phyloP scores from a whole-genome alignment of 345 rosid species.

The Mercurialis annua region DNA sequence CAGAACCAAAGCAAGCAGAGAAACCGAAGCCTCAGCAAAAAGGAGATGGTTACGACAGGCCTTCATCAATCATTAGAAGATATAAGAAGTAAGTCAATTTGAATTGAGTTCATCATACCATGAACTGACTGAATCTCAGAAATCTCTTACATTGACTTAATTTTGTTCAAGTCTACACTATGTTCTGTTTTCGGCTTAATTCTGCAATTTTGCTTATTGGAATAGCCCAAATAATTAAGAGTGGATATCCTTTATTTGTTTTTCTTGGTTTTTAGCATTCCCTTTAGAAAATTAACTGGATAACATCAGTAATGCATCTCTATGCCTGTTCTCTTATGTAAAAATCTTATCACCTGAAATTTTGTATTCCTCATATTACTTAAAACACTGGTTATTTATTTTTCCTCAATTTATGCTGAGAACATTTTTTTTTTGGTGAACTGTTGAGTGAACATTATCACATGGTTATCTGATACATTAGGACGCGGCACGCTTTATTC shows the following conservation, averaged over 20 bases:
- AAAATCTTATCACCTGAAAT: too few species aligned
- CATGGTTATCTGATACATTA: background rate
- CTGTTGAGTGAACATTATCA: background rate
- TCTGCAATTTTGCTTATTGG: background rate
- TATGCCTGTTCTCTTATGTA: background rate
- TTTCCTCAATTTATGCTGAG: background rate
- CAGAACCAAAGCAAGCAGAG: slow-evolving; percentile 52
- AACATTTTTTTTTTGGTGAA: too few species aligned
- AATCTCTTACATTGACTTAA: background rate
- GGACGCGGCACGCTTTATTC: too few species aligned
- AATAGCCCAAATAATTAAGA: background rate
- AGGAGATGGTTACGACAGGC: slow-evolving; percentile 55
- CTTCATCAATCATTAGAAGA: slow-evolving; percentile 47
- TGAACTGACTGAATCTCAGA: background rate
- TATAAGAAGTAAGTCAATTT: slow-evolving; percentile 37
- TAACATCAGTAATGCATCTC: background rate
- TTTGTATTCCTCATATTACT: too few species aligned
- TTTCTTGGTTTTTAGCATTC: background rate
- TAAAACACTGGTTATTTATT: background rate
- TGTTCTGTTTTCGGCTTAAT: background rate
- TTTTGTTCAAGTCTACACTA: background rate
- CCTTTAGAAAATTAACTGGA: too few species aligned
- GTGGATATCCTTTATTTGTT: too few species aligned
- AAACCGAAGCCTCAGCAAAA: slow-evolving; percentile 39
- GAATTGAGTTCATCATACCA: background rate